Evolutionary conservation across 2,329 filamentous ascomycete species (phyloP).

Genomic region (Phyllosticta paracitricarpa): DNA sequence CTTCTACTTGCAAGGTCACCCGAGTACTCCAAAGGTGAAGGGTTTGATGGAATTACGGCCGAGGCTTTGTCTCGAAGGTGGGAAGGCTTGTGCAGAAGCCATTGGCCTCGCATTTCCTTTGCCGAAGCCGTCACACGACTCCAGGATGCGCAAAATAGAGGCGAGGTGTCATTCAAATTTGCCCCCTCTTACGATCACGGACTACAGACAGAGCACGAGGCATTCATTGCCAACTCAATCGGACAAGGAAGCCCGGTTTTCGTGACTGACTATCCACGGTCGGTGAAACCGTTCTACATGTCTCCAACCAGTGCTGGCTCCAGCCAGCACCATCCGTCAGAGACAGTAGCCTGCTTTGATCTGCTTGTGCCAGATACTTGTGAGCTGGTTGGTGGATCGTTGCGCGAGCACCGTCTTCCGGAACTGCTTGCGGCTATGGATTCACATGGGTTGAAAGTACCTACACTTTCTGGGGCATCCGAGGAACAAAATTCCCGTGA

Average conservation of each 20-base stretch:
- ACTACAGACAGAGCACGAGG: conserved; percentile 87
- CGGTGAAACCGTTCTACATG: conserved; percentile 92
- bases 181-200: conserved; percentile 61
- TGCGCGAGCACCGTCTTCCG: conserved; percentile 71
- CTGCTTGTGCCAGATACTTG: conserved; percentile 76
- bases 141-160: conserved; percentile 43
- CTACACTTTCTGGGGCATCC: not conserved
- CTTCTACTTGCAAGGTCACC: conserved; percentile 39
- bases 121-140: conserved; percentile 64
- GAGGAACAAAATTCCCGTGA: not conserved
- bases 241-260: conserved; percentile 65
- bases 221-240: conserved; percentile 63
- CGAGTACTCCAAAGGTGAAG: conserved; percentile 25
- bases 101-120: conserved; percentile 81
- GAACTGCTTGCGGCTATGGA: conserved; percentile 62
- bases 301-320: conserved; percentile 32
- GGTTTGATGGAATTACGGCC: conserved; percentile 30
- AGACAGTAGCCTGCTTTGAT: conserved; percentile 82
- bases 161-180: conserved; percentile 51
- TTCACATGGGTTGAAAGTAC: conserved; percentile 45
- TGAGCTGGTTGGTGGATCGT: conserved; percentile 78
- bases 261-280: conserved; percentile 83
- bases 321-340: conserved; percentile 9
- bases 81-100: conserved; percentile 58
- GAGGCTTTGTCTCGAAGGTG: conserved; percentile 57